Conservation (phyloP, 2,329 filamentous ascomycete species). For the Colletotrichum gigasporum region DNA sequence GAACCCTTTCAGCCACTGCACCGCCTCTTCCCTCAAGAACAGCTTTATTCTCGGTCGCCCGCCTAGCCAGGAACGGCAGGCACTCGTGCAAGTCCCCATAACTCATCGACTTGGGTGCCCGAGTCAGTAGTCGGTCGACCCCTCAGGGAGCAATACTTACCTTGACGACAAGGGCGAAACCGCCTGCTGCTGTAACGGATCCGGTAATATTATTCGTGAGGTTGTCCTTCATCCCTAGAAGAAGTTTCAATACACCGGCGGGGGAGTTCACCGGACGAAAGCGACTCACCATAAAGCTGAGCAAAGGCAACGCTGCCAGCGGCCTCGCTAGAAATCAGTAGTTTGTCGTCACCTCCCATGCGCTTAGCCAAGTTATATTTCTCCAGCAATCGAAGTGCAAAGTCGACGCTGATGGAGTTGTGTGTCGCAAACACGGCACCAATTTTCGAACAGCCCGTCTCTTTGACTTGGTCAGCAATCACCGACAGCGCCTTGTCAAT, state of each 20-base stretch:
- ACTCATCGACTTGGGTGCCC: no score
- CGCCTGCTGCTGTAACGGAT: no score
- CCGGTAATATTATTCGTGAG: not conserved
- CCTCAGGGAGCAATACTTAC: not conserved
- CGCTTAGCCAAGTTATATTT: not conserved
- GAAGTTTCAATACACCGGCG: not conserved
- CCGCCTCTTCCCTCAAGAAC: no score
- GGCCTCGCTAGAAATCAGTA: not conserved
- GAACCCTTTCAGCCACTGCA: not conserved
- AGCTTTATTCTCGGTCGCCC: not conserved
- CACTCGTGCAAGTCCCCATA: not conserved
- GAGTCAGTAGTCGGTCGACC: no score
- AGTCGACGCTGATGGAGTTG: no score
- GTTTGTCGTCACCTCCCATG: not conserved
- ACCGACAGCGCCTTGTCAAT: not conserved
- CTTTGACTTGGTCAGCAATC: not conserved
- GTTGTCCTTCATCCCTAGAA: not conserved
- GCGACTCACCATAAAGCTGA: not conserved
- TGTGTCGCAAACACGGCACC: constrained; percentile 14
- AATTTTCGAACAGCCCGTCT: constrained; percentile 22
- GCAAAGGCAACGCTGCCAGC: not conserved
- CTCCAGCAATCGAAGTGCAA: not conserved
- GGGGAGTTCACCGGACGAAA: no score
- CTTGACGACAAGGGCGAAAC: not conserved
- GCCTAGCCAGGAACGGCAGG: not conserved